Evolutionary conservation across 1,139 yeast species (phyloP).

Genomic region (Kurtzmaniella quercitrusa): DNA sequence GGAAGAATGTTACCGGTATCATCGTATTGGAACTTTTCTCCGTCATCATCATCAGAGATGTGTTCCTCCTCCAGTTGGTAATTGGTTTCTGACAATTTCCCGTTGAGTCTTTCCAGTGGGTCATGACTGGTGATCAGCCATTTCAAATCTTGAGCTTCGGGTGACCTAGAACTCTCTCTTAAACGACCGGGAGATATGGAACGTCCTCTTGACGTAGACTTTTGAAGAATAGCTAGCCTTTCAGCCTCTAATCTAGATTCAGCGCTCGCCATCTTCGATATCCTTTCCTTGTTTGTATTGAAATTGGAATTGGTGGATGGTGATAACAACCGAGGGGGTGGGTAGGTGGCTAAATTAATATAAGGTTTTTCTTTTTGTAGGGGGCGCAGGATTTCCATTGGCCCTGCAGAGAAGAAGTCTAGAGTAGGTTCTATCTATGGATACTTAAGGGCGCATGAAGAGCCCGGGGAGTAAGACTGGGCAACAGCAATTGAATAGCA

Average conservation of each 20-base stretch:
- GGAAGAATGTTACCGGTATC: conserved; percentile 60
- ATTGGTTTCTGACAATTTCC: conserved; percentile 21
- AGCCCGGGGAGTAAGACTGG: neutral
- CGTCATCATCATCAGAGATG: conserved; percentile 57
- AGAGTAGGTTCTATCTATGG: neutral
- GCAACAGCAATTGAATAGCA: no score
- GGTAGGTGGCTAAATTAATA: neutral
- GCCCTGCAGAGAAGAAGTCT: conserved; percentile 1
- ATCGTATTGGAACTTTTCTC: conserved; percentile 55
- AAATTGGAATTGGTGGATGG: neutral
- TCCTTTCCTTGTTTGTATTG: no score
- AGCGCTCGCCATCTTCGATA: conserved; percentile 29
- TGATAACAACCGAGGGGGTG: neutral
- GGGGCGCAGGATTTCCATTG: neutral
- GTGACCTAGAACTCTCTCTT: conserved; percentile 33
- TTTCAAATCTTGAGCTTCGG: conserved; percentile 40
- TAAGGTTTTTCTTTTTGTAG: neutral
- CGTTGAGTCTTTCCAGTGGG: conserved; percentile 51
- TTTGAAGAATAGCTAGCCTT: conserved; percentile 37
- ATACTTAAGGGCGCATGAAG: neutral
- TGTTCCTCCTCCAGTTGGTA: conserved; percentile 63
- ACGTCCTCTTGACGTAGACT: conserved; percentile 28
- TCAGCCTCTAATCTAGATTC: conserved; percentile 43
- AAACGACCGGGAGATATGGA: conserved; percentile 34
- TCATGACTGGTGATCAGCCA: conserved; percentile 51